Evolutionary conservation across 2,329 filamentous ascomycete genomes (phyloP), one percentile per base, ranked within the genome.

Genomic region (Nothopassalora personata): DNA sequence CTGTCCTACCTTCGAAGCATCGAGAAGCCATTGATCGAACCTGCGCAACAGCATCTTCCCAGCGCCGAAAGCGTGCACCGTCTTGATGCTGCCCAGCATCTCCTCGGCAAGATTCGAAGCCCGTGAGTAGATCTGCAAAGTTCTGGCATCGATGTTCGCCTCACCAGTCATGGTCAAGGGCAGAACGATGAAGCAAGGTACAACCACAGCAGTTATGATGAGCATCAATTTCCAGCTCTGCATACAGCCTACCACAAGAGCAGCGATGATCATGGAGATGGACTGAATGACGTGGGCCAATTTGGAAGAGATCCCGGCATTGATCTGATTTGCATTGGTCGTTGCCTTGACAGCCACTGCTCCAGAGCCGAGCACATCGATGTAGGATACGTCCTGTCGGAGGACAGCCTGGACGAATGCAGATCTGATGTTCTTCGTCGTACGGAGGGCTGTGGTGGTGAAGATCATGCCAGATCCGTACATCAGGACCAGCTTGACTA

Each of bases 281-380:
- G 48, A 46, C 55, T 70, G 66, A 4, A 73, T 52, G 8, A 62
- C 54, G 13, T 71, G 63, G 8, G 60, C 64, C 5, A 74, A 62
- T 56, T 74, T 74, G 33, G 72, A 68, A 8, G 70, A 68, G 52
- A 73, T 71, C 9, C 70, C 72, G 15, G 64, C 58, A 28, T 73
- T 68, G 27, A 74, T 64, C 3, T 63, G 59, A 54, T 72, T 69
- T 18, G 61, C 63, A 52, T 70, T 83, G 1, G 81, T 80, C 0
- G 85, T 87, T 61, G 87, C 86, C 30, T 84, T 85, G 15, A 78
- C 79, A 0, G 84, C 83, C 0, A 83, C 82, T 23, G 80, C 75
- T 1, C 85, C 84, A 0, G 83, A 65, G 1, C 73, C 71, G 2
- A 72, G 70, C 13, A 83, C 83, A 70, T 89, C 86, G 39, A 88